These are phyloP conservation scores for Aspergillus brasiliensis DNA, from an alignment of 2,329 filamentous ascomycete genomes.

Conservation along the genomic window DNA sequence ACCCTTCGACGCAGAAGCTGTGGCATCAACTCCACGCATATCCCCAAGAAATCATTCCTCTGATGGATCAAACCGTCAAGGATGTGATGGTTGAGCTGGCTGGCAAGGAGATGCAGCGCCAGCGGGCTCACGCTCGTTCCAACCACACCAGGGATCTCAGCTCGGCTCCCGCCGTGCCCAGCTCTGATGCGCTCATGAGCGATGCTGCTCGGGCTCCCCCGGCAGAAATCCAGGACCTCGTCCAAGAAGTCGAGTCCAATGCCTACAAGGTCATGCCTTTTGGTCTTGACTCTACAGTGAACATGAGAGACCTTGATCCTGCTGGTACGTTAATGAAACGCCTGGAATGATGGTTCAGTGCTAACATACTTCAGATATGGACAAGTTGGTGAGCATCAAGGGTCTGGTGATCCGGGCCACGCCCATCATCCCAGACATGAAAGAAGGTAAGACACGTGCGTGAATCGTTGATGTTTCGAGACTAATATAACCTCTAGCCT, in stretches of 20 bases:
- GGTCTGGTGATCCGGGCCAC: conserved; percentile 94
- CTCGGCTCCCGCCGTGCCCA: conserved; percentile 75
- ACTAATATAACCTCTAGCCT: conserved; percentile 56
- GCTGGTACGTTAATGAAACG: conserved; percentile 56
- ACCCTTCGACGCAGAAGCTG: conserved; percentile 87
- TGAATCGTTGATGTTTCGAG: background rate
- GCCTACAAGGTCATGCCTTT: conserved; percentile 87
- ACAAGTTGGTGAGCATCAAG: conserved; percentile 92
- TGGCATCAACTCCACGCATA: conserved; percentile 96
- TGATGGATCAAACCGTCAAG: conserved; percentile 94
- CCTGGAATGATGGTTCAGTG: background rate
- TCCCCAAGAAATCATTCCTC: conserved; percentile 90
- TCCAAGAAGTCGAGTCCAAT: conserved; percentile 75
- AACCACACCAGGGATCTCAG: conserved; percentile 59
- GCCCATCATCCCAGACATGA: conserved; percentile 98
- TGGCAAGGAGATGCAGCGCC: conserved; percentile 72
- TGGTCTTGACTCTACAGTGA: conserved; percentile 81
- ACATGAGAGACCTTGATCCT: conserved; percentile 91
- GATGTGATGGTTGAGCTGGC: conserved; percentile 92
- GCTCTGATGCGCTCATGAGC: conserved; percentile 68
- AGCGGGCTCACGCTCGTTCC: conserved; percentile 58
- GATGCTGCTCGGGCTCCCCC: conserved; percentile 35
- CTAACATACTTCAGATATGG: conserved; percentile 68
- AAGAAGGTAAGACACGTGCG: conserved; percentile 60
- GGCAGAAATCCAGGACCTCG: conserved; percentile 65